Conservation (phyloP, 345 rosid species). For the Rubroshorea leprosula region DNA sequence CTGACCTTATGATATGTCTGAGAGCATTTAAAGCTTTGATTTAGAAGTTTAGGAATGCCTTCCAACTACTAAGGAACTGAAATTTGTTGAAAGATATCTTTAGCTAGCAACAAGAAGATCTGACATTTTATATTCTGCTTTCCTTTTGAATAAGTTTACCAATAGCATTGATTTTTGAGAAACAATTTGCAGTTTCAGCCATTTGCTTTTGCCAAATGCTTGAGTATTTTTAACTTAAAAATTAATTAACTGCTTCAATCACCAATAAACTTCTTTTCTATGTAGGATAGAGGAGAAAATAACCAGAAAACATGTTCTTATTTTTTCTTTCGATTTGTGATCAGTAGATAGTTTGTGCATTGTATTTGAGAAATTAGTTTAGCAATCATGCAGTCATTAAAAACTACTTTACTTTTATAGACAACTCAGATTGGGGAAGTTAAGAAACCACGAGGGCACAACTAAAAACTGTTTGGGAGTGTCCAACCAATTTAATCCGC, state of each 20-base stretch:
- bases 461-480: no score
- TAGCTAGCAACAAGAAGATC: constrained; percentile 3
- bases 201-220: background rate
- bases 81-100: background rate
- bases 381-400: no score
- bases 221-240: no score
- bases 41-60: no score
- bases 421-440: background rate
- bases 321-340: no score
- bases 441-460: background rate
- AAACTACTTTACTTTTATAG: background rate
- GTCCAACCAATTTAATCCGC: no score
- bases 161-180: background rate
- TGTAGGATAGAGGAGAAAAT: no score
- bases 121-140: background rate
- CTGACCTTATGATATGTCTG: no score
- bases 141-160: constrained; percentile 2
- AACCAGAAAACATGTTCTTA: no score
- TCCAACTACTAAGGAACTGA: background rate
- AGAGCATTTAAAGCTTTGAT: no score
- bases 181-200: background rate
- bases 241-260: constrained; percentile 2
- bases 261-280: background rate
- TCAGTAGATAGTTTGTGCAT: no score
- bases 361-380: no score